These are phyloP conservation scores for Suhomyces bokatorum DNA, from an alignment of 1,139 yeast species.

Conservation along the genomic window DNA sequence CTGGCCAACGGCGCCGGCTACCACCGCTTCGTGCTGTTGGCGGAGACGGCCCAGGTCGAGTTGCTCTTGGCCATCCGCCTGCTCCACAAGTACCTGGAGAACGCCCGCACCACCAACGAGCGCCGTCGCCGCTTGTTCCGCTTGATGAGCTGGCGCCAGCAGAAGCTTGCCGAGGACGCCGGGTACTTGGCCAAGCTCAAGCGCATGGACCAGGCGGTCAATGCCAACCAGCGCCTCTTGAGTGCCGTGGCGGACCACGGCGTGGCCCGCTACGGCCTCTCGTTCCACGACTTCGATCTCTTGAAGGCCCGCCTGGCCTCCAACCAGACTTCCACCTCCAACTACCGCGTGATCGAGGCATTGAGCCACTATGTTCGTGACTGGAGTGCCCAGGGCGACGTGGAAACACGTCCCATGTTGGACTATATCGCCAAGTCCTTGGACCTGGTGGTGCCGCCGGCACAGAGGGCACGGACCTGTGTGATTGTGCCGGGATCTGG, in stretches of 20 bases:
- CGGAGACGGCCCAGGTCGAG: conserved; percentile 29
- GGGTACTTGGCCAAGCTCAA: conserved; percentile 59
- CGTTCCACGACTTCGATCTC: conserved; percentile 40
- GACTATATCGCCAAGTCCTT: conserved; percentile 45
- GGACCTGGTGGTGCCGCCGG: conserved; percentile 26
- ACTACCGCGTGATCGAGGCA: conserved; percentile 65
- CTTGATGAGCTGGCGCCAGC: conserved; percentile 57
- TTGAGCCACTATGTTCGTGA: conserved; percentile 75
- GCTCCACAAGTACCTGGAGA: conserved; percentile 45
- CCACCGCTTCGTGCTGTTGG: conserved; percentile 18
- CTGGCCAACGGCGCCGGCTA: conserved; percentile 13
- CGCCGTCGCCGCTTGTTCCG: conserved; percentile 48
- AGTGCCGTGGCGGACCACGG: conserved; percentile 45
- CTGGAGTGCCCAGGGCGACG: conserved; percentile 52
- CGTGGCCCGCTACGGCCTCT: conserved; percentile 40
- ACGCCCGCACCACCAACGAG: conserved; percentile 45
- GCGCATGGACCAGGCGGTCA: conserved; percentile 44
- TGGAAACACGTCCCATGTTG: conserved; percentile 55
- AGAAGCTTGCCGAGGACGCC: conserved; percentile 48
- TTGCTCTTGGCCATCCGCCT: conserved; percentile 53
- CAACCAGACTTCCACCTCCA: conserved; percentile 32
- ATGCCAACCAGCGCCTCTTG: conserved; percentile 47
- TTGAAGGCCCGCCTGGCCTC: conserved; percentile 17
- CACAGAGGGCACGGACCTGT: conserved; percentile 36
- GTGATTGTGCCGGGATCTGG: conserved; percentile 81